phyloP scores from a whole-genome alignment of 1,284 basidiomycete species.

The Polyporus tsugae region DNA sequence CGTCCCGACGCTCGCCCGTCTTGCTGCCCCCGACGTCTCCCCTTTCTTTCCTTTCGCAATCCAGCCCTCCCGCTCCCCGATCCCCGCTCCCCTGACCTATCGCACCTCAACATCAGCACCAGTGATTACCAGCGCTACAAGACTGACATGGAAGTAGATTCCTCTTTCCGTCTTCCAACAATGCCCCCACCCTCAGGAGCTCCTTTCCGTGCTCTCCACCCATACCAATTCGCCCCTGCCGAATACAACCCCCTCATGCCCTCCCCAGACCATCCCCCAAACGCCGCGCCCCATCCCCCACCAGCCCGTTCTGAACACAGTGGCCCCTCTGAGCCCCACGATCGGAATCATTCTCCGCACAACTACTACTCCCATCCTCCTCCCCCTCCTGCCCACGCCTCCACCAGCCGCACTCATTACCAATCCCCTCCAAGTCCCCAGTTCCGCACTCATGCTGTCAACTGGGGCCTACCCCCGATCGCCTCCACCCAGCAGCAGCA shows the following conservation, averaged over 20 bases:
- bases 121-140: conserved; percentile 38
- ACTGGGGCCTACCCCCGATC: conserved; percentile 28
- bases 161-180: conserved; percentile 37
- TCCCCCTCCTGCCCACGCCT: conserved; percentile 26
- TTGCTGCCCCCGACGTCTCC: neutral
- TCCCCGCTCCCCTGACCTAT: conserved; percentile 4
- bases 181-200: conserved; percentile 33
- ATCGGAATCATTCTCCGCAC: conserved; percentile 35
- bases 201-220: conserved; percentile 34
- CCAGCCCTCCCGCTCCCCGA: neutral
- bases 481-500: conserved; percentile 27
- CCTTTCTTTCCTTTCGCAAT: neutral
- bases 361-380: conserved; percentile 47
- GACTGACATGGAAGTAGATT: conserved; percentile 42
- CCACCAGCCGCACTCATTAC: conserved; percentile 27
- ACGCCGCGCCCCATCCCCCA: conserved; percentile 25
- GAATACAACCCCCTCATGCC: conserved; percentile 36
- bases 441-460: conserved; percentile 33
- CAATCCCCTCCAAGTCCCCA: conserved; percentile 27
- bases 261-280: conserved; percentile 33
- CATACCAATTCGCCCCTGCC: conserved; percentile 38
- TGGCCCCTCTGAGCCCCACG: conserved; percentile 27
- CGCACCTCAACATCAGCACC: conserved; percentile 26
- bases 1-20: conserved; percentile 11
- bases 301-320: conserved; percentile 20